A percentile compares a stretch with the other conserved stretches of the same genome.
phyloP scores from a whole-genome alignment of 768 basidiomycete genomes.

The Pleurotus tuoliensis region DNA sequence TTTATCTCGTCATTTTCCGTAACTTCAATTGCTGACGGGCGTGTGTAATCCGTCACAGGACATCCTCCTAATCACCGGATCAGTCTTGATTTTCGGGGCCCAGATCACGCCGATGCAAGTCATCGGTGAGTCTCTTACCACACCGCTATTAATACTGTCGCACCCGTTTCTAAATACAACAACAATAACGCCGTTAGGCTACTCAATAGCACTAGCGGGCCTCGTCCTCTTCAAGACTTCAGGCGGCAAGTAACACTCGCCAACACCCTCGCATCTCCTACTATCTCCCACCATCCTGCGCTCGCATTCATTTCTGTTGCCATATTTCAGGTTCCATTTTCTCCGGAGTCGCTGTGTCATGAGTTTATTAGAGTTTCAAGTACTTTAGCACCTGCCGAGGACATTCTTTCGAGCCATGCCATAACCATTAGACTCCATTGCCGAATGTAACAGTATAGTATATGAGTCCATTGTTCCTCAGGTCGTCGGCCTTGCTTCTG shows the following conservation, averaged over 20 bases:
- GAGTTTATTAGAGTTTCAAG: no score
- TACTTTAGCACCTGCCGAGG: no score
- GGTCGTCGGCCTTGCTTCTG: no score
- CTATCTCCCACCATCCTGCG: neutral
- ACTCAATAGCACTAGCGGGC: slow-evolving; percentile 82
- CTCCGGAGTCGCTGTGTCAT: no score
- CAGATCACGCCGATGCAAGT: slow-evolving; percentile 80
- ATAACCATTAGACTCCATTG: no score
- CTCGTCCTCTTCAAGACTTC: slow-evolving; percentile 83
- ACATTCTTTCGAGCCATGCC: no score
- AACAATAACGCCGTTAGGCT: slow-evolving; percentile 44
- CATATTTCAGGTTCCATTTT: no score
- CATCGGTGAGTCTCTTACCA: slow-evolving; percentile 47
- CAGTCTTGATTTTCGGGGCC: slow-evolving; percentile 82
- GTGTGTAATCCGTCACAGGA: slow-evolving; percentile 47
- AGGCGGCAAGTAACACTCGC: slow-evolving; percentile 45
- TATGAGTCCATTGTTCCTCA: no score
- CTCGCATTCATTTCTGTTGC: neutral
- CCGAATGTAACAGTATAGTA: no score
- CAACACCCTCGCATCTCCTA: neutral
- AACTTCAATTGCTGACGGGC: neutral
- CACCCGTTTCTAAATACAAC: slow-evolving; percentile 2
- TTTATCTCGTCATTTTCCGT: slow-evolving; percentile 21
- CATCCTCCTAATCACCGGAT: slow-evolving; percentile 90
- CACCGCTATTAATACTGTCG: neutral